Evolutionary conservation across 805 yeast species (phyloP).

Genomic region (Cyberlindnera xishuangbannaensis): DNA sequence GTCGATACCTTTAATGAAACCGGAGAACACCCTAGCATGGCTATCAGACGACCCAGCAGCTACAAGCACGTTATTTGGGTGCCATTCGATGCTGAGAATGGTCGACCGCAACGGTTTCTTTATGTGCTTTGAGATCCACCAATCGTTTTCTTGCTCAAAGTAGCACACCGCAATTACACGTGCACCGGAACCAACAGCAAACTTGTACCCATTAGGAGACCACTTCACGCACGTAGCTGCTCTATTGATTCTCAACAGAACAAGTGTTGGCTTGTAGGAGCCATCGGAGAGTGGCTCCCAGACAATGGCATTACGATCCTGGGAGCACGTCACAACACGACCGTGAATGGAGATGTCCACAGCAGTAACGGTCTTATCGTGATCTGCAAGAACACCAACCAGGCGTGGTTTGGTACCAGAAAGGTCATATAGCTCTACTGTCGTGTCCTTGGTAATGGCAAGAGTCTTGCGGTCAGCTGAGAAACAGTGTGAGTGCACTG

Average conservation of each 20-base stretch:
- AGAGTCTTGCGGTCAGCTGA: conserved; percentile 58
- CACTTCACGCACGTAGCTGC: conserved; percentile 94
- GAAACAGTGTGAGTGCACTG: conserved; percentile 90
- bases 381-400: conserved; percentile 67
- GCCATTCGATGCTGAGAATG: conserved; percentile 82
- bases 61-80: conserved; percentile 81
- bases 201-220: conserved; percentile 93
- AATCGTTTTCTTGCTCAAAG: conserved; percentile 91
- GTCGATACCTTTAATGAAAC: conserved; percentile 85
- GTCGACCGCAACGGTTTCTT: conserved; percentile 93
- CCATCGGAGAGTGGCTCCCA: conserved; percentile 74
- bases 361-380: conserved; percentile 91
- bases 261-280: conserved; percentile 80
- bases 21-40: conserved; percentile 82
- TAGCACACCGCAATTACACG: conserved; percentile 93
- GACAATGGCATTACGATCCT: conserved; percentile 95
- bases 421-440: conserved; percentile 68
- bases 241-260: conserved; percentile 83
- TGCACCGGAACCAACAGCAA: conserved; percentile 96
- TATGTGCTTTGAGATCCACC: conserved; percentile 99
- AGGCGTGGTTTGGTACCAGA: conserved; percentile 50
- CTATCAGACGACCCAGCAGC: conserved; percentile 94
- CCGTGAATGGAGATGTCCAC: conserved; percentile 88
- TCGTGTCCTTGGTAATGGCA: conserved; percentile 77
- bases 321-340: conserved; percentile 92